Evolutionary conservation across 2,329 filamentous ascomycete genomes (phyloP).

Genomic region (Myriangium duriaei): DNA sequence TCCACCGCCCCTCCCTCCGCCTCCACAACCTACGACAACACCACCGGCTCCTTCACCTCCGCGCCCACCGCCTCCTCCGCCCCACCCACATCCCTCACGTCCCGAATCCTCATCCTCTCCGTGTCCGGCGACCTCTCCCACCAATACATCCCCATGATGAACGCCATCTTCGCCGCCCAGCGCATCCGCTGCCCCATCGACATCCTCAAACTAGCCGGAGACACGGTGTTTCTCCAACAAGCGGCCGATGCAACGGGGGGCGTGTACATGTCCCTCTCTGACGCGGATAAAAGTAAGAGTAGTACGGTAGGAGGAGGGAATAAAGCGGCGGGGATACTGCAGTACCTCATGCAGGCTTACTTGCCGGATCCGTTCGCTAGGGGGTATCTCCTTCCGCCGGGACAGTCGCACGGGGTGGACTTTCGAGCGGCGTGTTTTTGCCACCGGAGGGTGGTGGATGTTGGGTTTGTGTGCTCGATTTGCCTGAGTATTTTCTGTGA

Average conservation of each 20-base stretch:
- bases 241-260: slow-evolving; percentile 63
- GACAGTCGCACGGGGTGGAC: slow-evolving; percentile 68
- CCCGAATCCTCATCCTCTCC: slow-evolving; percentile 78
- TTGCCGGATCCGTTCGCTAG: slow-evolving; percentile 57
- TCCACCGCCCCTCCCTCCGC: slow-evolving; percentile 25
- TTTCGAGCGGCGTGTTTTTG: slow-evolving; percentile 98
- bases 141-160: slow-evolving; percentile 98
- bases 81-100: slow-evolving; percentile 42
- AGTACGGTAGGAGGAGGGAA: slow-evolving; percentile 31
- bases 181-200: slow-evolving; percentile 82
- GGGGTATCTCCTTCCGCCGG: slow-evolving; percentile 60
- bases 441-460: slow-evolving; percentile 78
- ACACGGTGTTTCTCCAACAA: slow-evolving; percentile 88
- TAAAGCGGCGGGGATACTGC: slow-evolving; percentile 51
- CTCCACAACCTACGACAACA: slow-evolving; percentile 42
- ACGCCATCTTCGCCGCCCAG: slow-evolving; percentile 90
- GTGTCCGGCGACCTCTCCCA: slow-evolving; percentile 78
- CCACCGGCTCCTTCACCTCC: slow-evolving; percentile 39
- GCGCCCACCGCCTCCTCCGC: slow-evolving; percentile 29
- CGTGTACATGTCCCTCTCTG: slow-evolving; percentile 48
- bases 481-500: slow-evolving; percentile 89
- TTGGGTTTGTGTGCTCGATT: slow-evolving; percentile 91
- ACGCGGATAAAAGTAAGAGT: not conserved
- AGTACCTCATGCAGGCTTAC: slow-evolving; percentile 92
- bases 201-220: slow-evolving; percentile 71